A percentile compares a stretch with the other conserved stretches of the same genome.
Conservation (phyloP, 257 asterid genomes). For the Misopates orontium region DNA sequence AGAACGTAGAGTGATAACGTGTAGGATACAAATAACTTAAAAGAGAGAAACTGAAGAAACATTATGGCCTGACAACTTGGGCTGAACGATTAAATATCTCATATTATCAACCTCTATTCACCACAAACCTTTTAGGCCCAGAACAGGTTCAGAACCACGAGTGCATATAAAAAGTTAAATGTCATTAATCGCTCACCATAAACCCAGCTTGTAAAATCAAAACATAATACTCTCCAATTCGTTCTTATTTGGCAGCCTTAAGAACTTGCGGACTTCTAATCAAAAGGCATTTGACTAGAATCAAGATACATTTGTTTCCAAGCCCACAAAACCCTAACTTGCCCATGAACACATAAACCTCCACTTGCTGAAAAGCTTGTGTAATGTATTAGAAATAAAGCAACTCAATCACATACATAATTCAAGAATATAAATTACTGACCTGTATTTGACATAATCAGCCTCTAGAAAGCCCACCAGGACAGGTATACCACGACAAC, state of each 20-base stretch:
- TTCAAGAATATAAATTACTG: constrained; percentile 31
- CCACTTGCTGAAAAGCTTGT: constrained; percentile 15
- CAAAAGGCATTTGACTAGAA: not conserved
- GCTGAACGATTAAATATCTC: not conserved
- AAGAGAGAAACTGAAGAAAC: not conserved
- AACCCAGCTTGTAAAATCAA: not conserved
- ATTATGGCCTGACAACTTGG: not conserved
- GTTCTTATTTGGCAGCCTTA: constrained; percentile 7
- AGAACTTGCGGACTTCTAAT: not conserved
- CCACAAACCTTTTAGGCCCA: not conserved
- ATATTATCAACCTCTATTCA: not conserved
- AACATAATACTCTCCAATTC: not conserved
- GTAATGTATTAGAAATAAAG: constrained; percentile 10
- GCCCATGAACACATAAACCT: not conserved
- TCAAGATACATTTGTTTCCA: not conserved
- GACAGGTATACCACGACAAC: constrained; percentile 95
- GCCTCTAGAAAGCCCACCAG: constrained; percentile 98
- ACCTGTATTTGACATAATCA: constrained; percentile 96
- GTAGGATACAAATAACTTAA: not conserved
- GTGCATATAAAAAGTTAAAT: not conserved
- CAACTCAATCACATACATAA: constrained; percentile 8
- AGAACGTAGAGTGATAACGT: not conserved
- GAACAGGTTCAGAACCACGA: not conserved
- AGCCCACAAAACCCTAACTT: constrained; percentile 13
- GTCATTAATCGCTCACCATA: constrained; percentile 1